Evolutionary conservation across 495 filamentous ascomycete genomes (phyloP).

Genomic region (Hyphodiscus hymeniophilus): DNA sequence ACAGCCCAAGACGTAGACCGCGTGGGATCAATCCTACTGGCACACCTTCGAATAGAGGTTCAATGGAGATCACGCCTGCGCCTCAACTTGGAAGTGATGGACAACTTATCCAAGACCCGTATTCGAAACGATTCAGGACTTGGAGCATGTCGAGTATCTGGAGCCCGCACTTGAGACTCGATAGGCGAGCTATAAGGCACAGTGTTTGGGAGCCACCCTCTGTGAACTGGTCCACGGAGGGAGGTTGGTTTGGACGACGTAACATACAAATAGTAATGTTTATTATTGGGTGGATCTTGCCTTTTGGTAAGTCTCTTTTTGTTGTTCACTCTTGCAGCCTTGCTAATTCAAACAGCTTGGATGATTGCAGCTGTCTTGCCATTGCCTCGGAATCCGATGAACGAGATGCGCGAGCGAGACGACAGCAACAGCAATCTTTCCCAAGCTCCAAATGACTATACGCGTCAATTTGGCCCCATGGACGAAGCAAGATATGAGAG

Average conservation of each 20-base stretch:
- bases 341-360: slow-evolving; percentile 48
- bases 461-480: slow-evolving; percentile 23
- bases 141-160: slow-evolving; percentile 51
- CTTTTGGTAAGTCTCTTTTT: slow-evolving; percentile 51
- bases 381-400: slow-evolving; percentile 49
- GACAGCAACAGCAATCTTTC: slow-evolving; percentile 20
- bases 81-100: slow-evolving; percentile 12
- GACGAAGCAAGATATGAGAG: slow-evolving; percentile 67
- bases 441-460: slow-evolving; percentile 16
- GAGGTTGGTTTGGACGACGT: slow-evolving; percentile 52
- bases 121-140: slow-evolving; percentile 11
- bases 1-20: slow-evolving; percentile 43
- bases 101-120: slow-evolving; percentile 9
- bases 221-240: slow-evolving; percentile 52
- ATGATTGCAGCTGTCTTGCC: slow-evolving; percentile 78
- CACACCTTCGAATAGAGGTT: slow-evolving; percentile 22
- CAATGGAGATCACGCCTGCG: slow-evolving; percentile 19
- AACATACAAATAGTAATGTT: slow-evolving; percentile 86
- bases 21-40: slow-evolving; percentile 18
- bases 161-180: slow-evolving; percentile 67
- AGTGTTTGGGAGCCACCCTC: slow-evolving; percentile 64
- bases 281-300: slow-evolving; percentile 77
- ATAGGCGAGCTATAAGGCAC: slow-evolving; percentile 46
- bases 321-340: slow-evolving; percentile 1
- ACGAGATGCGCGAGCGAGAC: slow-evolving; percentile 35